phyloP scores from a whole-genome alignment of 139 green algal species.

The Desmodesmus armatus region DNA sequence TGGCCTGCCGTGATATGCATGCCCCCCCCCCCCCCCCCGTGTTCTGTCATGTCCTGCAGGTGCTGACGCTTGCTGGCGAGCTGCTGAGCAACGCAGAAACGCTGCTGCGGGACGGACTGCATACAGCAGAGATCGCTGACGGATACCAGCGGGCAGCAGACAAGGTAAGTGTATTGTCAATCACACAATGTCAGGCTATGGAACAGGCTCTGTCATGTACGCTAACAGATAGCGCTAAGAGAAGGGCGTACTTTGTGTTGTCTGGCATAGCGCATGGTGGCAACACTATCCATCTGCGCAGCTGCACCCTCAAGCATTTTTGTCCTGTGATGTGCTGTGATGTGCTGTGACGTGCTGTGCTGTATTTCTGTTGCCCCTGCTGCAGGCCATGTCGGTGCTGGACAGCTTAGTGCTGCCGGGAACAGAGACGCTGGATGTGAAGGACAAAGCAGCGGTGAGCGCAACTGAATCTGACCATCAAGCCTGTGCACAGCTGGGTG shows the following conservation, averaged over 20 bases:
- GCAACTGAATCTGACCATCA: neutral
- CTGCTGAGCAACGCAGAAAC: constrained; percentile 91
- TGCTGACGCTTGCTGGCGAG: constrained; percentile 95
- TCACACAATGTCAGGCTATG: too few species aligned
- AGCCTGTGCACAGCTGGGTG: neutral
- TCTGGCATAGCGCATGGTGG: too few species aligned
- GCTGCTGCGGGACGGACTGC: constrained; percentile 92
- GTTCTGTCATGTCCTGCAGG: too few species aligned
- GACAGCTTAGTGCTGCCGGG: constrained; percentile 85
- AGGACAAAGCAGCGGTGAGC: constrained; percentile 72
- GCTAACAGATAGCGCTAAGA: too few species aligned
- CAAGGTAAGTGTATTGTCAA: constrained; percentile 56
- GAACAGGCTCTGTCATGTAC: too few species aligned
- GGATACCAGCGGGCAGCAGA: constrained; percentile 91
- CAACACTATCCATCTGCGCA: too few species aligned
- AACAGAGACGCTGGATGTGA: constrained; percentile 87
- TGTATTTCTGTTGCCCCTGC: constrained; percentile 8
- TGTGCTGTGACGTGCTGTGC: too few species aligned
- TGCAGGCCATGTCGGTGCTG: constrained; percentile 86
- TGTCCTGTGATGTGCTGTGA: too few species aligned
- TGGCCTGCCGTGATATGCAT: neutral
- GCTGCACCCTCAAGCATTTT: too few species aligned
- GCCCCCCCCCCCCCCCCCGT: too few species aligned
- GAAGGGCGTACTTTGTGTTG: too few species aligned
- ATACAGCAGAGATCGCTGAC: constrained; percentile 94